Evolutionary conservation across 179 eudicot genomes (phyloP).

Genomic region (Actinidia polygama): DNA sequence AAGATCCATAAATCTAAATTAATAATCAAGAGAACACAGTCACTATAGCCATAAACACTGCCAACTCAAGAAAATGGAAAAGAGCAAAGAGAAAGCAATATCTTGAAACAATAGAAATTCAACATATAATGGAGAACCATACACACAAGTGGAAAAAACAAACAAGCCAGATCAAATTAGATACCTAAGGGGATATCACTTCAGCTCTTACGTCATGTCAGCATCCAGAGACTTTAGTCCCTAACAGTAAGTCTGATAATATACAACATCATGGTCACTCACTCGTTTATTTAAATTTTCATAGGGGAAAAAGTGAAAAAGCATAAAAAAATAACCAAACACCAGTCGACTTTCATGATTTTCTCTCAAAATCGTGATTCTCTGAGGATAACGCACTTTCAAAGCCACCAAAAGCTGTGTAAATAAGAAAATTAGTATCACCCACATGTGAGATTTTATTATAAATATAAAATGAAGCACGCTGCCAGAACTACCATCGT

Average conservation of each 20-base stretch:
- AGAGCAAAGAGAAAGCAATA: not conserved
- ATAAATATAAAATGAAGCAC: not conserved
- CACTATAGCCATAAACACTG: not conserved
- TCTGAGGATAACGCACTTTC: constrained; percentile 89
- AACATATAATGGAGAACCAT: constrained; percentile 6
- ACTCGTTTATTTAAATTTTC: not conserved
- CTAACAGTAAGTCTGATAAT: not conserved
- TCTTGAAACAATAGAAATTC: not conserved
- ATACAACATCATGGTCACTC: not conserved
- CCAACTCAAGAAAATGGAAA: not conserved
- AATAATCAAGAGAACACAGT: not conserved
- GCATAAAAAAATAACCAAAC: not conserved
- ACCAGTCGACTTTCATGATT: constrained; percentile 99
- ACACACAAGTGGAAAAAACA: not conserved
- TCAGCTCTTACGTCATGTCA: constrained; percentile 2
- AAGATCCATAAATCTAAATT: not conserved
- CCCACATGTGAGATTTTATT: constrained; percentile 22
- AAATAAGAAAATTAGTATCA: constrained; percentile 24
- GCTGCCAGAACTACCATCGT: not conserved
- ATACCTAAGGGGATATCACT: not conserved
- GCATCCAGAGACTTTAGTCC: not conserved
- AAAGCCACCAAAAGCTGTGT: constrained; percentile 87
- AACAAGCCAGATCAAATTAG: not conserved
- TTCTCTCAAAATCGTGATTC: constrained; percentile 93
- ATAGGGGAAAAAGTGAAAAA: not conserved